These are phyloP conservation scores for Aquilaria malaccensis DNA, from an alignment of 345 rosid species.

Conservation along the genomic window DNA sequence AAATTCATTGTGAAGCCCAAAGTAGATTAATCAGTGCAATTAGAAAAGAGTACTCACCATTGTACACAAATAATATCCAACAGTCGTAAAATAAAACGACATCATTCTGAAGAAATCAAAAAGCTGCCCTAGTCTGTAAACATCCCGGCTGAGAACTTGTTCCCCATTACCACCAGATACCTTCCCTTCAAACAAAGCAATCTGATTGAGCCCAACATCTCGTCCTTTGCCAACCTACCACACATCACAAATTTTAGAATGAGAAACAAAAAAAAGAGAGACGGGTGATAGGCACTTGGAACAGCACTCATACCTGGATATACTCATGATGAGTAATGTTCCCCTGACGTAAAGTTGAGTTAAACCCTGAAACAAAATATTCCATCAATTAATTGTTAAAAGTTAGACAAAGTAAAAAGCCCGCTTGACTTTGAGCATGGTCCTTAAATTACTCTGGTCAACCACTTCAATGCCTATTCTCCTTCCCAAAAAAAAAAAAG, in stretches of 20 bases:
- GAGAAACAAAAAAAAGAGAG: not conserved
- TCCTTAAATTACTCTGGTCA: too few relatives aligned
- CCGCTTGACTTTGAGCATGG: too few relatives aligned
- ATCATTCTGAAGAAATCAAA: conserved; percentile 97
- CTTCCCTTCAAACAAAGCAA: conserved; percentile 96
- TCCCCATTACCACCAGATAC: conserved; percentile 99
- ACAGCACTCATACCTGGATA: conserved; percentile 57
- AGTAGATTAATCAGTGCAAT: too few relatives aligned
- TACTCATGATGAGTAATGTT: conserved; percentile 98
- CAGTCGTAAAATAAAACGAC: conserved; percentile 96
- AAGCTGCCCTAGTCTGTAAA: conserved; percentile 97
- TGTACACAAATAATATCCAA: conserved; percentile 89
- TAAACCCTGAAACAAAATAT: conserved; percentile 53
- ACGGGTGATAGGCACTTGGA: not conserved
- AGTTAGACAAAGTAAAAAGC: too few relatives aligned
- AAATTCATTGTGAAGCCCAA: too few relatives aligned
- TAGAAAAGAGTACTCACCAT: conserved; percentile 49
- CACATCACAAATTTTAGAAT: conserved; percentile 4
- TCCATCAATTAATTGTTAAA: too few relatives aligned
- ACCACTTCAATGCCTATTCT: too few relatives aligned
- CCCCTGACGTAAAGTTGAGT: conserved; percentile 95
- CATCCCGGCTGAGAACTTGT: conserved; percentile 97
- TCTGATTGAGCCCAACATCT: conserved; percentile 99
- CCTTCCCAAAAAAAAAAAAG: too few relatives aligned
- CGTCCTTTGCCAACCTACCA: conserved; percentile 94